Base-by-base conservation (phyloP, 2,329 filamentous ascomycete species). In the Phaeophleospora eucalypticola region DNA sequence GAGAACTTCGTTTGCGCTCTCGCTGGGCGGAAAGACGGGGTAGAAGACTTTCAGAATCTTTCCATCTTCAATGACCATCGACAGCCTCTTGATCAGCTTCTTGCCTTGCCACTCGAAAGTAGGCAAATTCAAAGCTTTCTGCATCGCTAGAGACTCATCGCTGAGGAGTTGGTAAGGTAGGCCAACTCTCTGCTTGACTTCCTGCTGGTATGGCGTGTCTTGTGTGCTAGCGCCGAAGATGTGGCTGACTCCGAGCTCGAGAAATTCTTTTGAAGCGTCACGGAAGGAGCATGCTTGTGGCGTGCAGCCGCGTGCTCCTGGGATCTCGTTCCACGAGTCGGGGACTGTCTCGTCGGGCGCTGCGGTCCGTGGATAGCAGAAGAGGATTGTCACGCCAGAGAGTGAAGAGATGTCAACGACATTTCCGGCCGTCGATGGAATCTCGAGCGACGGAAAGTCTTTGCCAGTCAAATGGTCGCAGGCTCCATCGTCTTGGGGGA, bases 261-360 rank as follows among this genome's bases (percentile, higher is more conserved):
- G 41, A 14, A 71, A 58, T 9, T 65, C 58, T 3, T 57, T 39
- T 2, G 58, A 52, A 3, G 52, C 49, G 52, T 71, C 68, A 18
- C 67, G 65, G 60, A 73, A 73, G 9, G 65, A 66, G 56, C 71
- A 72, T 12, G 70, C 69, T 59, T 71, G 69, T 4, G 69, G 68
- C 12, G 71, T 71, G 56, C 69, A 73, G 43, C 70, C 70, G 6
- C 69, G 58, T 6, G 70, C 70, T 20, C 71, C 69, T 3, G 69
- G 69, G 43, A 72, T 72, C 14, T 59, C 51, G 54, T 72, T 68
- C 69, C 68, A 72, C 10, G 62, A 58, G 20, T 67, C 62, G 36
- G 68, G 63, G n/a, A 72, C 64, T 1, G 55, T 64, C 49, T 73
- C 68, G 48, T 64, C 58, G 10, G 66, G 68, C 2, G 63, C 68